These are phyloP conservation scores for Phytophthora rubi DNA, from an alignment of 352 stramenopile species.

Conservation along the genomic window DNA sequence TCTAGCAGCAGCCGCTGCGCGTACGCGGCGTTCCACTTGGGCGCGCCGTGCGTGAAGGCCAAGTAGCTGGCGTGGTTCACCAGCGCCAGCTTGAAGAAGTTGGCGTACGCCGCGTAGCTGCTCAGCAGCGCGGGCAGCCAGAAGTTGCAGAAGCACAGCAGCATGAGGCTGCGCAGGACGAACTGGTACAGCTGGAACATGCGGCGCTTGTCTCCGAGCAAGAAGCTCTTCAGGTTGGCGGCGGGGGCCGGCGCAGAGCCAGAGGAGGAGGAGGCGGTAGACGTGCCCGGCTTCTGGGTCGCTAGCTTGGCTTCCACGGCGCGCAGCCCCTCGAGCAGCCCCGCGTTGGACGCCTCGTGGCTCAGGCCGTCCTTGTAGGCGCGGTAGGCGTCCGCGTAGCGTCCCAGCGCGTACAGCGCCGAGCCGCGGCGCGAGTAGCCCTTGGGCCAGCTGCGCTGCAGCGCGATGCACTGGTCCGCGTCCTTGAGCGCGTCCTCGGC, in stretches of 20 bases:
- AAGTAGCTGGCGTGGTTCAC: conserved; percentile 85
- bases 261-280: conserved; percentile 8
- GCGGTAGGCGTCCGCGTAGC: conserved; percentile 73
- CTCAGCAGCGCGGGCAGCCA: conserved; percentile 64
- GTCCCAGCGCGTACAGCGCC: conserved; percentile 69
- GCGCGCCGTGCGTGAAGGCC: conserved; percentile 77
- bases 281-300: conserved; percentile 22
- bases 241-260: conserved; percentile 13
- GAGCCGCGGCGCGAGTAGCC: conserved; percentile 88
- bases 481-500: conserved; percentile 71
- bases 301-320: conserved; percentile 61
- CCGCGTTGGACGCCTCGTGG: conserved; percentile 65
- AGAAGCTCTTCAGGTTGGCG: conserved; percentile 44
- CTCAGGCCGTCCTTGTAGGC: conserved; percentile 83
- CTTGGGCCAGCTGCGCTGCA: conserved; percentile 85
- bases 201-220: conserved; percentile 68
- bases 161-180: conserved; percentile 60
- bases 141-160: conserved; percentile 77
- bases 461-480: conserved; percentile 77
- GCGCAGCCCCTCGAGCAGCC: conserved; percentile 74
- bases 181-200: conserved; percentile 83
- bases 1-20: conserved; percentile 85
- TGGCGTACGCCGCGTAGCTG: conserved; percentile 54
- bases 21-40: conserved; percentile 76
- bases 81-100: conserved; percentile 86